Percentiles rank a stretch among this genome's conserved stretches.
These are phyloP conservation scores for Puccinellia tenuiflora DNA, from an alignment of 176 grass and related monocot genomes.

Conservation along the genomic window DNA sequence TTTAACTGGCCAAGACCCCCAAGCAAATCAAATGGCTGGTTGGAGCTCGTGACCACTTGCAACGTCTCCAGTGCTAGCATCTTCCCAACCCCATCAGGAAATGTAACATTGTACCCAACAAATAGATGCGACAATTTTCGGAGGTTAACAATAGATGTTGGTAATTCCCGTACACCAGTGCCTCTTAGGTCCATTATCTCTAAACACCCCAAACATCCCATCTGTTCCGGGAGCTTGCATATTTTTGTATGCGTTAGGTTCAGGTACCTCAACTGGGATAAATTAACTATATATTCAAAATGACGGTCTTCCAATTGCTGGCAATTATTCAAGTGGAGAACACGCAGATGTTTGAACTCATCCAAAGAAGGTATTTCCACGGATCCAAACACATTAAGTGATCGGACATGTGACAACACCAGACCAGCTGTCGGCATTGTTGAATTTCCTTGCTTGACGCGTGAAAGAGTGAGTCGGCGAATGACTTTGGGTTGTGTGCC, in stretches of 20 bases:
- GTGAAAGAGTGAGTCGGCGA: neutral
- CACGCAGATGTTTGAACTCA: too few species aligned
- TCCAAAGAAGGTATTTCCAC: too few species aligned
- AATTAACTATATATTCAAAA: too few species aligned
- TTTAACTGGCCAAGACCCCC: neutral
- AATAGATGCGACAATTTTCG: neutral
- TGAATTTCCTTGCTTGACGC: neutral
- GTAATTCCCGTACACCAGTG: neutral
- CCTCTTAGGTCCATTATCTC: neutral
- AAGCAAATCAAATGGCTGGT: neutral
- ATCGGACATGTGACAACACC: too few species aligned
- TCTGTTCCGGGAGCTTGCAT: neutral
- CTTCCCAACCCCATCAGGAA: neutral
- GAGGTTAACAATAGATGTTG: neutral
- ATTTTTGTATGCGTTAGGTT: fast-evolving
- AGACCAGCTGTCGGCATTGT: too few species aligned
- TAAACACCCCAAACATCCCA: neutral
- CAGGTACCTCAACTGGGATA: neutral
- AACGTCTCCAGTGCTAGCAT: neutral
- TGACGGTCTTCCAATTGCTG: too few species aligned
- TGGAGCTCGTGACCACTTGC: fast-evolving
- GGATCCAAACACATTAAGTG: too few species aligned
- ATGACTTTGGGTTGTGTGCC: neutral
- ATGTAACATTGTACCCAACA: fast-evolving
- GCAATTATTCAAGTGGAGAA: too few species aligned